Conservation (phyloP, 345 rosid species). For the Hibiscus syriacus region DNA sequence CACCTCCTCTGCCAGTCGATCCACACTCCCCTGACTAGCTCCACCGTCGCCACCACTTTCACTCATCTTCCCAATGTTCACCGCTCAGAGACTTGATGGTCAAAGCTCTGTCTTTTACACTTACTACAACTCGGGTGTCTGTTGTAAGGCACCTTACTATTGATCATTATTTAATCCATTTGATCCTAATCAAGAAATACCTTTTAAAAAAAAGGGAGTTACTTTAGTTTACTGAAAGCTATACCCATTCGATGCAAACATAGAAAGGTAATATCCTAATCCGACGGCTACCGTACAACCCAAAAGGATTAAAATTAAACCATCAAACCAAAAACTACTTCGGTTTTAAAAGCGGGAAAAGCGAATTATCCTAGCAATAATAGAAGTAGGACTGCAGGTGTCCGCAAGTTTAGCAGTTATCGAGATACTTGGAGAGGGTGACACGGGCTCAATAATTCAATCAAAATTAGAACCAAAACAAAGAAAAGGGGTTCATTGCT, state of each 20-base stretch:
- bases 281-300: background rate
- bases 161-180: too few relatives aligned
- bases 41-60: background rate
- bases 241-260: too few relatives aligned
- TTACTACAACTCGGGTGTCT: background rate
- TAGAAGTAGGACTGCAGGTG: background rate
- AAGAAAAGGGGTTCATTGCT: background rate
- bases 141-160: too few relatives aligned
- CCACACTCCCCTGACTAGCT: background rate
- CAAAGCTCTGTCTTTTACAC: background rate
- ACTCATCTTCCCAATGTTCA: background rate
- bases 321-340: background rate
- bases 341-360: background rate
- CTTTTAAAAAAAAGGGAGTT: background rate
- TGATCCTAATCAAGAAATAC: too few relatives aligned
- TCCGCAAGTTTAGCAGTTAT: background rate
- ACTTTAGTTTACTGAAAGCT: background rate
- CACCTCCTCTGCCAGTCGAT: background rate
- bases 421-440: background rate
- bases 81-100: background rate
- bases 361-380: background rate
- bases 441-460: background rate
- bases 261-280: too few relatives aligned
- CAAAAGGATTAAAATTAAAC: too few relatives aligned
- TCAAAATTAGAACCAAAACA: too few relatives aligned